Percentiles rank a stretch among this genome's conserved stretches.
phyloP scores from a whole-genome alignment of 1,284 basidiomycete genomes.

The Cystobasidium sp. region DNA sequence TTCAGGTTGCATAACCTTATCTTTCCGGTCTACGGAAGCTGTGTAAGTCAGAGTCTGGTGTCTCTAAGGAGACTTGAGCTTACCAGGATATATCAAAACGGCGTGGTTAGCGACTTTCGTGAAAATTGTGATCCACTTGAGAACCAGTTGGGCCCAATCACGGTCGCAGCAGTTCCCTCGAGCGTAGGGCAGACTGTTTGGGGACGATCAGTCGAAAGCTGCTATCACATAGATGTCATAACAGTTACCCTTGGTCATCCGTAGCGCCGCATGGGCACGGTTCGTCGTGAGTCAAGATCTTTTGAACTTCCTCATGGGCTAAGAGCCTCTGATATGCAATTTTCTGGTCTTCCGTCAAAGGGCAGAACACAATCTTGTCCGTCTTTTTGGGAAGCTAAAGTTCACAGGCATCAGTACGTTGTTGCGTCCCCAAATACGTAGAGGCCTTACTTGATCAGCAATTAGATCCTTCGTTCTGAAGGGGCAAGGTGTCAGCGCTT shows the following conservation, averaged over 20 bases:
- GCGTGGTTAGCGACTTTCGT: slow-evolving; percentile 86
- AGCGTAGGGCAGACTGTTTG: slow-evolving; percentile 47
- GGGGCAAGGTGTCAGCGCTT: slow-evolving; percentile 12
- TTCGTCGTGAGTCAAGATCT: slow-evolving; percentile 70
- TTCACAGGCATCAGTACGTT: neutral
- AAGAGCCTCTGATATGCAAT: slow-evolving; percentile 73
- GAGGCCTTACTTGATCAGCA: slow-evolving; percentile 61
- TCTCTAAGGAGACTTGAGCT: slow-evolving; percentile 33
- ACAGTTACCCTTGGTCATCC: slow-evolving; percentile 52
- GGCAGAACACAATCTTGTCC: slow-evolving; percentile 87
- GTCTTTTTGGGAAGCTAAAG: slow-evolving; percentile 71
- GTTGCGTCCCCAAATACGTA: too few species aligned
- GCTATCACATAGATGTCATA: neutral
- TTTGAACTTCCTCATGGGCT: slow-evolving; percentile 66
- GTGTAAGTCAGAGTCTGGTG: slow-evolving; percentile 60
- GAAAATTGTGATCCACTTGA: slow-evolving; percentile 70
- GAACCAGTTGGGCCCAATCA: slow-evolving; percentile 44
- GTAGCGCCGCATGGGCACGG: slow-evolving; percentile 70
- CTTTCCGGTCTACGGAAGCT: slow-evolving; percentile 60
- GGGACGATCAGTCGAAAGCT: neutral
- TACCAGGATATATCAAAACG: slow-evolving; percentile 75
- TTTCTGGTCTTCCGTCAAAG: slow-evolving; percentile 70
- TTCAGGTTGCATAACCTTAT: slow-evolving; percentile 39
- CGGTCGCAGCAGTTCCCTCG: slow-evolving; percentile 54
- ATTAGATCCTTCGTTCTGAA: slow-evolving; percentile 74